Evolutionary conservation across 176 grass and related monocot genomes (phyloP), one percentile per base, ranked within the genome.

Genomic region (Microstegium vimineum): DNA sequence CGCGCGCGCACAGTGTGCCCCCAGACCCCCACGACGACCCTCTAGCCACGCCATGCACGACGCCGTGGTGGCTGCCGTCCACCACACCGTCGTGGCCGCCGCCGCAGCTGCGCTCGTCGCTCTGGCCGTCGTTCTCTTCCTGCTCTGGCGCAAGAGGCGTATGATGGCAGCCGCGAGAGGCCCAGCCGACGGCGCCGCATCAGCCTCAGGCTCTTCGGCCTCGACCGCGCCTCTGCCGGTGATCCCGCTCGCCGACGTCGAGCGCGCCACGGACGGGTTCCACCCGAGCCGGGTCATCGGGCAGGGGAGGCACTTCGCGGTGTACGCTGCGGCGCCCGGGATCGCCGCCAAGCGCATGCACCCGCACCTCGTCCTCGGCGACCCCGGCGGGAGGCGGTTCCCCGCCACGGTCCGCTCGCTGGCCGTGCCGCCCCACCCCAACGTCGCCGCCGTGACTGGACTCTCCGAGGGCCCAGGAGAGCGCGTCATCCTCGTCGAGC

Each of bases 231-330:
- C 82, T 3, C 69, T 94, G n/a, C 91, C 45, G 28, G 74, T 72
- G 10, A 16, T 78, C 59, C 79, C 85, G 9, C 78, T 90, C 2
- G 81, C 84, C 17, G 91, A 90, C 34, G 66, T 97, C 0, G 91
- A 94, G 85, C 62, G 76, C 49, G 87, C 91, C 52, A 97, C 94
- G 10, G 87, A 91, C 37, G 87, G 94, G 15, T 97, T 97, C 74
- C 94, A 94, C 84, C 57, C 69, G 5, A 81, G 87, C 41, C 60
- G 76, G 20, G 30, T 97, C 13, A 68, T 94, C 43, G 89, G 91
- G 26, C 79, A 78, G 34, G 91, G 91, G 15, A 16, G 66, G 41
- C 84, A 86, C 30, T 86, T 86, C 23, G 78, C 89, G 3, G 94
- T 94, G 14, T 97, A 92, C 70, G 76, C 65, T 7, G 89, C 91